A percentile compares a stretch with the other conserved stretches of the same genome.
Evolutionary conservation across 2,329 filamentous ascomycete species (phyloP).

Genomic region (Thielaviopsis ethacetica): DNA sequence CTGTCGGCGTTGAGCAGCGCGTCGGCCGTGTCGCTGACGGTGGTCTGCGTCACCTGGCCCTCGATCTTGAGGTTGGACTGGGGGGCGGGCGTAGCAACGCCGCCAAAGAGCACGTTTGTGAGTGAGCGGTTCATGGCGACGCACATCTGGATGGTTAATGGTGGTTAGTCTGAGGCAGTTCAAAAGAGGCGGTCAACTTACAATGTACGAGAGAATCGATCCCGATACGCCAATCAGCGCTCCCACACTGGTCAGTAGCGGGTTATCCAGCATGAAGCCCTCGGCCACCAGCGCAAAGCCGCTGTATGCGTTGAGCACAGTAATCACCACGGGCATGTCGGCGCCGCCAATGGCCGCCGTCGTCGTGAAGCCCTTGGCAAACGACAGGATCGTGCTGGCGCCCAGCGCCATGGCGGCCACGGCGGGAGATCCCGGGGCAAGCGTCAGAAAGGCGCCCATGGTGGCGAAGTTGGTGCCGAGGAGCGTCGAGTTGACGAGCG

Average conservation of each 20-base stretch:
- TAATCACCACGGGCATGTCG: constrained; percentile 87
- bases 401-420: constrained; percentile 66
- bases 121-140: constrained; percentile 83
- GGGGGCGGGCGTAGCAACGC: constrained; percentile 45
- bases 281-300: constrained; percentile 83
- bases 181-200: neutral
- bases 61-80: constrained; percentile 58
- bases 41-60: constrained; percentile 62
- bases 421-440: constrained; percentile 62
- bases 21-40: constrained; percentile 66
- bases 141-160: constrained; percentile 34
- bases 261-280: constrained; percentile 81
- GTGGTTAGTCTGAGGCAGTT: neutral
- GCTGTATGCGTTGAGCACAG: constrained; percentile 78
- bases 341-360: constrained; percentile 83
- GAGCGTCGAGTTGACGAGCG: constrained; percentile 58
- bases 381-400: constrained; percentile 62
- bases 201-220: constrained; percentile 72
- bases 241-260: constrained; percentile 69
- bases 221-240: constrained; percentile 79
- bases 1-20: constrained; percentile 59
- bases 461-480: constrained; percentile 64
- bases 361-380: constrained; percentile 74
- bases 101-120: constrained; percentile 80
- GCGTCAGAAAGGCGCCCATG: constrained; percentile 68